phyloP scores from a whole-genome alignment of 441 rosid species.

The Populus tomentosa region DNA sequence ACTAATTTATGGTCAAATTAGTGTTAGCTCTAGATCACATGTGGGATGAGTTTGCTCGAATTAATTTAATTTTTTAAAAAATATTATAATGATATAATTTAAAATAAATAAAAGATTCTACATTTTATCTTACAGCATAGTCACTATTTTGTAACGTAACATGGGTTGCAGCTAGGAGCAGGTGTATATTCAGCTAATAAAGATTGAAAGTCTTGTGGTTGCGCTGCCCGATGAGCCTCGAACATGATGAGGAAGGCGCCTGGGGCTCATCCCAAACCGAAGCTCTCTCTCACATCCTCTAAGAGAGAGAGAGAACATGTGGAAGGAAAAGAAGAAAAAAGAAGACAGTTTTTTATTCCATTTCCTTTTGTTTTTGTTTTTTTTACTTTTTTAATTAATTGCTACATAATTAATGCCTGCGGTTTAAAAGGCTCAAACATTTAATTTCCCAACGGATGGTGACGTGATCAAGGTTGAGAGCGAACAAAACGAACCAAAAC shows the following conservation, averaged over 20 bases:
- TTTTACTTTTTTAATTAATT: too few relatives aligned
- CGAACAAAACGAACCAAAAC: background rate
- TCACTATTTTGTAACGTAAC: slow-evolving; percentile 43
- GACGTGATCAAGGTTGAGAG: background rate
- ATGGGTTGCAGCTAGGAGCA: slow-evolving; percentile 65
- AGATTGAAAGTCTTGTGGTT: slow-evolving; percentile 80
- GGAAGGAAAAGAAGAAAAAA: too few relatives aligned
- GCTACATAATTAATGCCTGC: background rate
- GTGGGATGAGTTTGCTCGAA: too few relatives aligned
- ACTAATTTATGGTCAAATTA: too few relatives aligned
- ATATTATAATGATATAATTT: too few relatives aligned
- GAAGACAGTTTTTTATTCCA: too few relatives aligned
- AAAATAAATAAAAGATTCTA: too few relatives aligned
- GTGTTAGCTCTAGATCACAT: too few relatives aligned
- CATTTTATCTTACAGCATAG: too few relatives aligned
- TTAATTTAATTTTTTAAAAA: too few relatives aligned
- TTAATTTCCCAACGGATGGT: background rate
- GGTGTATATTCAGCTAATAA: slow-evolving; percentile 15
- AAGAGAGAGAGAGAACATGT: slow-evolving; percentile 1
- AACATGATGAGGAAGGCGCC: slow-evolving; percentile 60
- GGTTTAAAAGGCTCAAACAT: background rate
- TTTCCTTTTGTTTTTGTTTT: too few relatives aligned
- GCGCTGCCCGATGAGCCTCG: slow-evolving; percentile 66
- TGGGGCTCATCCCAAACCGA: slow-evolving; percentile 54
- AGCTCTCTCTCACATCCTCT: slow-evolving; percentile 31